Evolutionary conservation across 106 monocot genomes (phyloP).

Genomic region (Iris macrosiphon): DNA sequence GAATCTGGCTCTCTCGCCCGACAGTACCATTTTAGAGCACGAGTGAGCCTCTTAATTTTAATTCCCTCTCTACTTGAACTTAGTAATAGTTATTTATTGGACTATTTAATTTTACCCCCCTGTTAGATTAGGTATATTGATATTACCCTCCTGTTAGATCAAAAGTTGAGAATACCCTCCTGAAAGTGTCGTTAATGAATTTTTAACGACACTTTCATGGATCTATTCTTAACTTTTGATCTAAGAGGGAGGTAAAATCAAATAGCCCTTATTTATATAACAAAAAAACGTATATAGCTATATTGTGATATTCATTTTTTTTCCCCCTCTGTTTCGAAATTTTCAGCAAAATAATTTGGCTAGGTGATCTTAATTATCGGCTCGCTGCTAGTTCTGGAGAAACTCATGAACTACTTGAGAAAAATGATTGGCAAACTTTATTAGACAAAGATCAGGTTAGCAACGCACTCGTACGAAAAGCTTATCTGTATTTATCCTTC

Average conservation of each 20-base stretch:
- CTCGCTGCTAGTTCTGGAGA: slow-evolving; percentile 25
- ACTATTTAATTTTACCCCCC: no score
- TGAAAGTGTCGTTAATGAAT: no score
- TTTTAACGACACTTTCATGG: no score
- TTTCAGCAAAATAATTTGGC: slow-evolving; percentile 76
- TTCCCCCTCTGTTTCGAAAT: no score
- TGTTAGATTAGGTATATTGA: no score
- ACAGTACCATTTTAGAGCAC: slow-evolving; percentile 61
- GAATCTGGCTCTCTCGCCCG: slow-evolving; percentile 22
- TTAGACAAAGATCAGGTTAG: slow-evolving; percentile 77
- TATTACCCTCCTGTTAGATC: no score
- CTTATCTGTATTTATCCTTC: not conserved
- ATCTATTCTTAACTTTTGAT: no score
- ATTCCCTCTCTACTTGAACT: not conserved
- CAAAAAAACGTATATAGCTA: no score
- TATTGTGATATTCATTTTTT: no score
- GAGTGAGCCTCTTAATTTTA: slow-evolving; percentile 36
- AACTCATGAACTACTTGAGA: slow-evolving; percentile 32
- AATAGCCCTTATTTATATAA: no score
- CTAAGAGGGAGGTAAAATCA: no score
- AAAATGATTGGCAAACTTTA: slow-evolving; percentile 57
- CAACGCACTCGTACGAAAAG: not conserved
- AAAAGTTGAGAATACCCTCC: no score
- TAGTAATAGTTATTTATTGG: not conserved
- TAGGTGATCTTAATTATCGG: slow-evolving; percentile 83